A percentile compares a stretch with the other conserved stretches of the same genome.
These are phyloP conservation scores for Rostrohypoxylon terebratum DNA, from an alignment of 495 filamentous ascomycete genomes.

Conservation along the genomic window DNA sequence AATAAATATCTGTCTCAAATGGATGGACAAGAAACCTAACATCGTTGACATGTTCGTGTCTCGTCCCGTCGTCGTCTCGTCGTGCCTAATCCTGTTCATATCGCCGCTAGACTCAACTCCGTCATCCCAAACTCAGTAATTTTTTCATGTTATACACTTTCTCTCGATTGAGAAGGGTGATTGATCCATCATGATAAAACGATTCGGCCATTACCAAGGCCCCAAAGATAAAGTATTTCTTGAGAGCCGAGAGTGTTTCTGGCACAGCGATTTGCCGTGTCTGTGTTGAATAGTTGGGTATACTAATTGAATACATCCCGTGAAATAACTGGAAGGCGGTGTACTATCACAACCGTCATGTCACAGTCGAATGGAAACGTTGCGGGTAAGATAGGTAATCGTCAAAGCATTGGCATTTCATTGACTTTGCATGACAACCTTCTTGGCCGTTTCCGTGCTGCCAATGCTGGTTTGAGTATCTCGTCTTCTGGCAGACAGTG, in stretches of 20 bases:
- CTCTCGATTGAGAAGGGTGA: constrained; percentile 39
- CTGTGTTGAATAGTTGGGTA: neutral
- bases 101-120: constrained; percentile 21
- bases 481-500: constrained; percentile 55
- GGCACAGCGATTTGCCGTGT: neutral
- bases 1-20: constrained; percentile 11
- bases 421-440: constrained; percentile 53
- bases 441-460: constrained; percentile 69
- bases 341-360: neutral
- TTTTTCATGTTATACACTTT: constrained; percentile 40
- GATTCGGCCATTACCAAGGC: neutral
- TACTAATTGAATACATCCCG: constrained; percentile 4
- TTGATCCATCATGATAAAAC: constrained; percentile 34
- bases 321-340: neutral
- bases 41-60: constrained; percentile 30
- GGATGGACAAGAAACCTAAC: constrained; percentile 21
- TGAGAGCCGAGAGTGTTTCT: neutral
- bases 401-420: constrained; percentile 3
- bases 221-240: neutral
- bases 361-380: neutral
- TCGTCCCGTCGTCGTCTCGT: constrained; percentile 42
- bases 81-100: constrained; percentile 26
- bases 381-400: neutral
- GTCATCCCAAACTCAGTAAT: constrained; percentile 32
- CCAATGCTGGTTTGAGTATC: constrained; percentile 65